Evolutionary conservation across 805 yeast genomes (phyloP), one percentile per base, ranked within the genome.

Genomic region (Kodamaea neixiangensis): DNA sequence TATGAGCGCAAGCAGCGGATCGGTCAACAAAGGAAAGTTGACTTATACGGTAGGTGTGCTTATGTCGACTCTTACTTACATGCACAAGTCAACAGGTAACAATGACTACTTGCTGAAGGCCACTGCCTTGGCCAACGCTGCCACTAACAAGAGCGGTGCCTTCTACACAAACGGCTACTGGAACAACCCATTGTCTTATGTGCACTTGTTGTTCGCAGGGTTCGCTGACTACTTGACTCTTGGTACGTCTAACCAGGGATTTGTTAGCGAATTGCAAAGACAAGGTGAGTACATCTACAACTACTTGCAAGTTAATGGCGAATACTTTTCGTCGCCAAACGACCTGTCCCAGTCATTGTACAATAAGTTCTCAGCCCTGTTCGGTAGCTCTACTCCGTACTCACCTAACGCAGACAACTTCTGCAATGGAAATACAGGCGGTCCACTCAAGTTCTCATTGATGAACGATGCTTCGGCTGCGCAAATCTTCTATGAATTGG

Each of bases 381-480:
- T 53, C 22, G 49, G 48, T 4, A 14, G 47, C 10, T 19, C 33
- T 7, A 31, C 21, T 25, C 38, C 29, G 3, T 51, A 48, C 43
- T 13, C 49, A 5, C 55, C 58, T 3, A 60, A 55, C 42, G 4
- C 19, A n/a, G 41, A 21, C 43, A 39, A 48, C 50, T 42, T 35
- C 54, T 35, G 54, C 44, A n/a, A 41, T 17, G 49, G 49, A 1
- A 52, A 50, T 3, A 37, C 47, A 15, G 22, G 42, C 9, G 57
- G 58, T 6, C 25, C 46, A 3, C 52, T 46, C 31, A 50, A 51
- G 7, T 51, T 38, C 44, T 35, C 57, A 1, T 58, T 65, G 42
- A 51, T 65, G 46, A 57, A 60, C 42, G 55, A 53, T 46, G 58
- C 59, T 5, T 60, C 67, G 9, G 58, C 55, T 5, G 58, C 61